Conservation (phyloP, 495 filamentous ascomycete species). For the Penicillium lividum region DNA sequence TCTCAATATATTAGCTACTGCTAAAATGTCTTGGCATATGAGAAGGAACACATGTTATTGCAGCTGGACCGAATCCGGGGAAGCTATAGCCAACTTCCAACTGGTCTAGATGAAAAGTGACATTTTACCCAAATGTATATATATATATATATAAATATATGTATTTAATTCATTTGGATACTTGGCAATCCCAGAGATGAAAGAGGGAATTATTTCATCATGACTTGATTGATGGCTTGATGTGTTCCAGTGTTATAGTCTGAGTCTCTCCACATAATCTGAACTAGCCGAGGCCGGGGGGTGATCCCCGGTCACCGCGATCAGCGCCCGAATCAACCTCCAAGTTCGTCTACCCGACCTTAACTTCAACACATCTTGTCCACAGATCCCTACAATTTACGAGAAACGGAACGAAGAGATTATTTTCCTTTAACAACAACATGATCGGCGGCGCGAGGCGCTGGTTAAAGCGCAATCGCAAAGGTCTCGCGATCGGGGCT, state of each 20-base stretch:
- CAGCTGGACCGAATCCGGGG: conserved; percentile 14
- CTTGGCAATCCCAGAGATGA: neutral
- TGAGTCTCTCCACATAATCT: conserved; percentile 1
- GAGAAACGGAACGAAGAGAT: conserved; percentile 8
- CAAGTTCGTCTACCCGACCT: conserved; percentile 15
- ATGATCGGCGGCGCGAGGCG: conserved; percentile 83
- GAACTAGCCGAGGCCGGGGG: conserved; percentile 41
- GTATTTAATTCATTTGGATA: too few relatives aligned
- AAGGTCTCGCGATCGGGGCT: conserved; percentile 79
- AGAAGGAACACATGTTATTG: neutral
- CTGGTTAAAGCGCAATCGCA: conserved; percentile 93
- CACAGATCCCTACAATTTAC: neutral
- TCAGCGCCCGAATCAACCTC: conserved; percentile 24
- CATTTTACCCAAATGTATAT: too few relatives aligned
- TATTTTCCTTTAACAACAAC: conserved; percentile 28
- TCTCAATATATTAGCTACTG: neutral
- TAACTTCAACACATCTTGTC: conserved; percentile 3
- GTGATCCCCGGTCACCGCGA: conserved; percentile 15
- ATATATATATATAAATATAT: too few relatives aligned
- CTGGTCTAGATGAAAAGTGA: neutral
- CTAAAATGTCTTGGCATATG: neutral
- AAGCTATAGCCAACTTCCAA: neutral
- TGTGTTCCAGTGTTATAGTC: neutral
- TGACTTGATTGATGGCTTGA: neutral
- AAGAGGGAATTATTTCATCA: neutral